These are phyloP conservation scores for Neonectria coccinea DNA, from an alignment of 2,329 filamentous ascomycete genomes.

Conservation along the genomic window DNA sequence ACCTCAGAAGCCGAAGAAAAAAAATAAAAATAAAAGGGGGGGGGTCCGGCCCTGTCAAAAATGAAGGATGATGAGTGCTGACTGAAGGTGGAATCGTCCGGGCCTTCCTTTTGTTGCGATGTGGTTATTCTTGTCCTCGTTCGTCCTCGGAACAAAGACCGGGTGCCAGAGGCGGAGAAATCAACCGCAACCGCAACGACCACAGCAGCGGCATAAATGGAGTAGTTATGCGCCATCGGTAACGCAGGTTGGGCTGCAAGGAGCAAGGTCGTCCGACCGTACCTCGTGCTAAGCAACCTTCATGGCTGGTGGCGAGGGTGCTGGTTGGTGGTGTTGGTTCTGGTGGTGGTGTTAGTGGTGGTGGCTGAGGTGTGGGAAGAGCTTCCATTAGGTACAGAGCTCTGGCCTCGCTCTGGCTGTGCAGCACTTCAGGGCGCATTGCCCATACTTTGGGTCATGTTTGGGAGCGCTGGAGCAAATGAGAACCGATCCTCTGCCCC, in stretches of 20 bases:
- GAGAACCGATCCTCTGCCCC: not conserved
- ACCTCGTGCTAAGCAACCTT: slow-evolving; percentile 29
- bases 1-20: not conserved
- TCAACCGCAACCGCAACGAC: slow-evolving; percentile 18
- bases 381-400: slow-evolving; percentile 19
- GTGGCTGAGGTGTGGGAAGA: slow-evolving; percentile 20
- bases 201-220: slow-evolving; percentile 26
- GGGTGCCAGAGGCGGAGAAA: slow-evolving; percentile 4
- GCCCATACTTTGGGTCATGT: slow-evolving; percentile 14
- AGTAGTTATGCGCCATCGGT: slow-evolving; percentile 33
- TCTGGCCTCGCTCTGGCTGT: slow-evolving; percentile 10
- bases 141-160: slow-evolving; percentile 11
- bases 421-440: slow-evolving; percentile 21
- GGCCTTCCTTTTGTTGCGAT: slow-evolving; percentile 9
- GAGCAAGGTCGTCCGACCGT: slow-evolving; percentile 32
- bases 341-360: slow-evolving; percentile 25
- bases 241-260: slow-evolving; percentile 42
- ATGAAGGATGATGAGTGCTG: not conserved
- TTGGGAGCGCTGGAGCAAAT: slow-evolving; percentile 18
- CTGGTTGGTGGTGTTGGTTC: slow-evolving; percentile 31
- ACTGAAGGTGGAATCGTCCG: not conserved
- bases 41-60: not conserved
- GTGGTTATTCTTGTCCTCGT: not conserved
- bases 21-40: no score
- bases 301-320: slow-evolving; percentile 31